Conservation (phyloP, 2,329 filamentous ascomycete species). For the Fusarium compactum region DNA sequence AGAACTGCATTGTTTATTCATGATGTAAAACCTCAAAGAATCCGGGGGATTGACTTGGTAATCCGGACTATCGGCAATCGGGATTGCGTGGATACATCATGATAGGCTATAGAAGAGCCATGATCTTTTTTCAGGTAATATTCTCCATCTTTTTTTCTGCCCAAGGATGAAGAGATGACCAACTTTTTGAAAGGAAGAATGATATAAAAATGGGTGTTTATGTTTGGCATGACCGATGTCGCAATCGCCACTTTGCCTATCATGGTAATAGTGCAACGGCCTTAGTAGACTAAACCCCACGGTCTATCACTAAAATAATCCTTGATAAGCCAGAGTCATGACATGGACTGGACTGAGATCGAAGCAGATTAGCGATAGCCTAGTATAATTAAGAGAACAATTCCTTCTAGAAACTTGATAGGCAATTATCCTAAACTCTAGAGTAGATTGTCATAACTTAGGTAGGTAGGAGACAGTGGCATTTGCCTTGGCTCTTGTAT, state of each 20-base stretch:
- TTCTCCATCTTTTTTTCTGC: constrained; percentile 31
- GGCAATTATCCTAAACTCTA: background rate
- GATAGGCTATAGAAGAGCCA: constrained; percentile 21
- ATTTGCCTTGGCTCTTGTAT: background rate
- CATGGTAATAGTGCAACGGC: constrained; percentile 34
- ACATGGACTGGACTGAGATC: background rate
- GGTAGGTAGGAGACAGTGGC: background rate
- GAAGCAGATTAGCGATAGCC: background rate
- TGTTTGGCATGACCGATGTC: constrained; percentile 43
- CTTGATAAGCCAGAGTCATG: background rate
- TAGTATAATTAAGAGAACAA: background rate
- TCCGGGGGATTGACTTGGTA: background rate
- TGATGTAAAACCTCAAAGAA: constrained; percentile 4
- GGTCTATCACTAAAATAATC: background rate
- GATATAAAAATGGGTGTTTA: constrained; percentile 31
- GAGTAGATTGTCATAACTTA: background rate
- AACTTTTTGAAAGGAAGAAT: constrained; percentile 24
- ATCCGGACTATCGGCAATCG: constrained; percentile 35
- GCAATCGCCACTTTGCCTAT: constrained; percentile 46
- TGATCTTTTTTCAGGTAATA: constrained; percentile 4
- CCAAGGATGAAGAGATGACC: constrained; percentile 27
- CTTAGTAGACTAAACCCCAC: constrained; percentile 30
- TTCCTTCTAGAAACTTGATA: background rate
- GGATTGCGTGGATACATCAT: constrained; percentile 1
- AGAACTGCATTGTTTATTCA: constrained; percentile 10